Percentiles rank a stretch among this genome's conserved stretches.
phyloP scores from a whole-genome alignment of 2,329 filamentous ascomycete species.

The Fusarium liriodendri region DNA sequence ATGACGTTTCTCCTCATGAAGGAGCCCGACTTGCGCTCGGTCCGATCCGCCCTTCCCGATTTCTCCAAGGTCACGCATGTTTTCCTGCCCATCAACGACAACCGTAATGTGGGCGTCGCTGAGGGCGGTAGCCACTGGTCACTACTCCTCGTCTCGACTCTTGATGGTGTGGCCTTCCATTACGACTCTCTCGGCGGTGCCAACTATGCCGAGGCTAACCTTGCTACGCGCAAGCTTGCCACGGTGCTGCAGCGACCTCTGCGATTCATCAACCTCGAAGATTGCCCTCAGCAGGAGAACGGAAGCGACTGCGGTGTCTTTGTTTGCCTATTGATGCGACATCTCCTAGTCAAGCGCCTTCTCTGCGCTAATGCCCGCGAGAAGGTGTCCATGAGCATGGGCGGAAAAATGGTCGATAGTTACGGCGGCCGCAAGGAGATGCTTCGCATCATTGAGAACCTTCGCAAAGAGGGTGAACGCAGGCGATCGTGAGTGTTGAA shows the following conservation, averaged over 20 bases:
- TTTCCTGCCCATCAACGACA: constrained; percentile 96
- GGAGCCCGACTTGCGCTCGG: constrained; percentile 66
- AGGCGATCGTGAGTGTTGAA: constrained; percentile 76
- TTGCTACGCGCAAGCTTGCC: constrained; percentile 76
- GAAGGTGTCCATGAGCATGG: constrained; percentile 96
- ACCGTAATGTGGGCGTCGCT: constrained; percentile 77
- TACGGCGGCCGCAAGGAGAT: constrained; percentile 87
- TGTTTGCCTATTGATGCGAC: constrained; percentile 94
- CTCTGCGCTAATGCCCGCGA: constrained; percentile 82
- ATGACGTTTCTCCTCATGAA: constrained; percentile 94
- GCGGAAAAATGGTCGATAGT: constrained; percentile 85
- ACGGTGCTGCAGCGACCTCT: constrained; percentile 74
- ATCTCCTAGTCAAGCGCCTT: constrained; percentile 87
- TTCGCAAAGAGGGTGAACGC: constrained; percentile 88
- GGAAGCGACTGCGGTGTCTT: constrained; percentile 95
- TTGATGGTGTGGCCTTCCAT: constrained; percentile 94
- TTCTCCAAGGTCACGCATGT: constrained; percentile 88
- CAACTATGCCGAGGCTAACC: constrained; percentile 79
- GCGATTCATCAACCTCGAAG: constrained; percentile 83
- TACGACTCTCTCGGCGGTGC: constrained; percentile 87
- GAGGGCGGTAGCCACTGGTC: constrained; percentile 97
- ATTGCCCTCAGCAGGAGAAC: constrained; percentile 92
- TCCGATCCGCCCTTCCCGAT: constrained; percentile 79
- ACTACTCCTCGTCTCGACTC: constrained; percentile 85
- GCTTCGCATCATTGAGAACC: constrained; percentile 85